phyloP scores from a whole-genome alignment of 371 early-diverging fungal species.

The Mucor velutinosus region DNA sequence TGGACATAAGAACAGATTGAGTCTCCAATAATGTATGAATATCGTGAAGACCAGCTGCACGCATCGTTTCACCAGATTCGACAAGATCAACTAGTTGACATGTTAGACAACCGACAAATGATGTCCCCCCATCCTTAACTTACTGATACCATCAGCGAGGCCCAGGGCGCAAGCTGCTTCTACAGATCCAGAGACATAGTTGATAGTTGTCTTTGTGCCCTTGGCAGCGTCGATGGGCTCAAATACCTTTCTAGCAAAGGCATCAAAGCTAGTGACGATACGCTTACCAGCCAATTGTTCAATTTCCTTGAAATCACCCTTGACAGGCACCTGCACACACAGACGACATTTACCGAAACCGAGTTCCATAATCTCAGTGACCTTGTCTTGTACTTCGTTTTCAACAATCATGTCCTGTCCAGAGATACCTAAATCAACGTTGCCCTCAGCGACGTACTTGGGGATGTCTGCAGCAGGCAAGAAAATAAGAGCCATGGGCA shows the following conservation, averaged over 20 bases:
- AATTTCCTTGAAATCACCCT: constrained; percentile 46
- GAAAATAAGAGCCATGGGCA: constrained; percentile 93
- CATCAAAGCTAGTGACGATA: constrained; percentile 92
- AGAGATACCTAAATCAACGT: constrained; percentile 95
- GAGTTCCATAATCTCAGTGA: constrained; percentile 75
- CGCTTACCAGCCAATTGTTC: constrained; percentile 88
- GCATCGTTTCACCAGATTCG: constrained; percentile 98
- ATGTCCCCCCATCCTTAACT: constrained; percentile 25
- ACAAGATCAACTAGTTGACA: constrained; percentile 27
- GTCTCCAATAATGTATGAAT: constrained; percentile 82
- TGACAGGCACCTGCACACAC: constrained; percentile 82
- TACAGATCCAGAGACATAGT: constrained; percentile 92
- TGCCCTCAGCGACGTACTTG: constrained; percentile 92
- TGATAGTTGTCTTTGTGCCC: constrained; percentile 68
- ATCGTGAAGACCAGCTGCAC: constrained; percentile 94
- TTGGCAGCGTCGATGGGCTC: constrained; percentile 63
- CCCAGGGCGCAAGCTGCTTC: constrained; percentile 97
- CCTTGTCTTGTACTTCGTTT: constrained; percentile 69
- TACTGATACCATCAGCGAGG: constrained; percentile 95
- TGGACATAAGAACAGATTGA: constrained; percentile 87
- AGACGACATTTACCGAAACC: constrained; percentile 95
- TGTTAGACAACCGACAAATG: background rate
- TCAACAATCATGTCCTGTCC: constrained; percentile 94
- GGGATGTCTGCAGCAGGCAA: constrained; percentile 96
- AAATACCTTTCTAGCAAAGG: constrained; percentile 71